phyloP scores from a whole-genome alignment of 352 stramenopile genomes.

The Sclerospora graminicola region DNA sequence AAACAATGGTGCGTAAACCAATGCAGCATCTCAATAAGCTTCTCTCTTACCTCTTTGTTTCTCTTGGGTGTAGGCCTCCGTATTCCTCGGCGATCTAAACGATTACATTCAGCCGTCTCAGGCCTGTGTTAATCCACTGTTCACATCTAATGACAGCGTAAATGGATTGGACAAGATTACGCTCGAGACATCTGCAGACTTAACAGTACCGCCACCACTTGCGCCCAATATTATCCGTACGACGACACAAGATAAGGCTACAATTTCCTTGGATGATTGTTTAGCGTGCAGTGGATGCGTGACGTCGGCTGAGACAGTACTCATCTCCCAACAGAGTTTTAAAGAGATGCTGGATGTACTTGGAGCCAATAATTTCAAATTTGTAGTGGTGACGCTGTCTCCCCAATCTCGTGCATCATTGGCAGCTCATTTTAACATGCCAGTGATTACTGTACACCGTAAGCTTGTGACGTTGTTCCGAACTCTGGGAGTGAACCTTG shows the following conservation, averaged over 20 bases:
- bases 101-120: conserved; percentile 92
- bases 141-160: conserved; percentile 34
- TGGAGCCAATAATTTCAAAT: conserved; percentile 28
- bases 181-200: conserved; percentile 60
- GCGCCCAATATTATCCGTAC: conserved; percentile 76
- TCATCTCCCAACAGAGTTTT: conserved; percentile 93
- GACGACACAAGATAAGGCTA: conserved; percentile 73
- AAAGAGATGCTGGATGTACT: conserved; percentile 78
- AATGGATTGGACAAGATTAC: conserved; percentile 54
- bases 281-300: conserved; percentile 96
- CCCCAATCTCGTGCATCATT: conserved; percentile 84
- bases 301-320: conserved; percentile 97
- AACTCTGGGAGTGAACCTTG: conserved; percentile 78
- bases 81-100: conserved; percentile 89
- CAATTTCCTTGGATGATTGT: conserved; percentile 94
- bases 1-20: conserved; percentile 15
- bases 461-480: conserved; percentile 74
- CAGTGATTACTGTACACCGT: conserved; percentile 49
- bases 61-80: conserved; percentile 46
- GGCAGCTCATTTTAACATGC: conserved; percentile 66
- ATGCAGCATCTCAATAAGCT: neutral
- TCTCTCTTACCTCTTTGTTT: neutral
- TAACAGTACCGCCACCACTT: conserved; percentile 26
- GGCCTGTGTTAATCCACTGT: conserved; percentile 90
- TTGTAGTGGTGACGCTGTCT: conserved; percentile 83